Conservation (phyloP, 305 asterid species). For the Solanum hybrid region DNA sequence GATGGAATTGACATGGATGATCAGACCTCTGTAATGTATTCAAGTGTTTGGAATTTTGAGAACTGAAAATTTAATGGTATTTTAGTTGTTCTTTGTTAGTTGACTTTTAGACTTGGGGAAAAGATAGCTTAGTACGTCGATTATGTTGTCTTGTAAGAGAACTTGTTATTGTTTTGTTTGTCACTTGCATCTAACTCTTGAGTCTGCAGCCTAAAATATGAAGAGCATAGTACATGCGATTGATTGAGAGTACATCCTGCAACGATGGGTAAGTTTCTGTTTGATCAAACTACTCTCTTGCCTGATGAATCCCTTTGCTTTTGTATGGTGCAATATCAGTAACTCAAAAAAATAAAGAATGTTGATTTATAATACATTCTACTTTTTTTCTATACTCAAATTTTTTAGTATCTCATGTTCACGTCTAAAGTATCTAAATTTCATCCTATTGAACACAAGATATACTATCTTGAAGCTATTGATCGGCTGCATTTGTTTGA, state of each 20-base stretch:
- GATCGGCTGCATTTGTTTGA: background rate
- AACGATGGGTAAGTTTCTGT: background rate
- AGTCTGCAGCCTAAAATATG: background rate
- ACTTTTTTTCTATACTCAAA: background rate
- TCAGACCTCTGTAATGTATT: background rate
- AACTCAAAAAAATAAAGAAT: background rate
- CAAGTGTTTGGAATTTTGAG: background rate
- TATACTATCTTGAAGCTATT: background rate
- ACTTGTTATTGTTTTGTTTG: background rate
- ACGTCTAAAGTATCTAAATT: background rate
- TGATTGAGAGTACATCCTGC: background rate
- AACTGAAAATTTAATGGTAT: background rate
- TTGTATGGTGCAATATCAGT: background rate
- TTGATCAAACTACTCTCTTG: background rate
- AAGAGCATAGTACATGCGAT: background rate
- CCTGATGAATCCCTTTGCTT: background rate
- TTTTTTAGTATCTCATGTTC: background rate
- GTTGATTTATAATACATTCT: background rate
- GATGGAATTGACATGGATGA: background rate
- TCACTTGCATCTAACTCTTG: background rate
- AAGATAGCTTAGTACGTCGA: background rate
- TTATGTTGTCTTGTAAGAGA: background rate
- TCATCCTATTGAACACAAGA: background rate
- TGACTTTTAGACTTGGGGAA: background rate
- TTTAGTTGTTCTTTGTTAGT: background rate